phyloP scores from a whole-genome alignment of 257 asterid genomes.

The Verbena officinalis region DNA sequence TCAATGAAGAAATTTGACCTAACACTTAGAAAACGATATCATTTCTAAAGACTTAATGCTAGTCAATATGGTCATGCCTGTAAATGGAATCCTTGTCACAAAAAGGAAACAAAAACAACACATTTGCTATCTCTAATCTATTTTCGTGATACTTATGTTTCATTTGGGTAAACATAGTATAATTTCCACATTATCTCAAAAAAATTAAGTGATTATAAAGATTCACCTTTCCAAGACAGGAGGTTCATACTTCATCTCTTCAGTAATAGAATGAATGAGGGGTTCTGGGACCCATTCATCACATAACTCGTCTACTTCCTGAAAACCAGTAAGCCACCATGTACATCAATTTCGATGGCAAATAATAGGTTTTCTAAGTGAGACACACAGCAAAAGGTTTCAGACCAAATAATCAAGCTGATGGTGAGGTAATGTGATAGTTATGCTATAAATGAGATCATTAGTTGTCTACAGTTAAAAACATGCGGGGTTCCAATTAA shows the following conservation, averaged over 20 bases:
- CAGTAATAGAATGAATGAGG: conserved; percentile 68
- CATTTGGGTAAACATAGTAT: conserved; percentile 11
- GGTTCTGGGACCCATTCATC: conserved; percentile 96
- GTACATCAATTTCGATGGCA: conserved; percentile 24
- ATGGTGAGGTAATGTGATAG: not conserved
- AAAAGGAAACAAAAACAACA: not conserved
- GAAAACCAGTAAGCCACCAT: conserved; percentile 37
- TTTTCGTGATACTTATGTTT: conserved; percentile 3
- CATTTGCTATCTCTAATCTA: conserved; percentile 5
- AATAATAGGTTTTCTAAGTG: conserved; percentile 12
- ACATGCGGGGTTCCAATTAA: conserved; percentile 8
- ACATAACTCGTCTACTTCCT: conserved; percentile 97
- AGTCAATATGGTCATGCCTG: conserved; percentile 11
- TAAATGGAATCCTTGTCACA: conserved; percentile 9
- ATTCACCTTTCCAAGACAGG: conserved; percentile 85
- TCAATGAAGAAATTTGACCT: conserved; percentile 18
- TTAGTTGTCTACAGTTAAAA: conserved; percentile 1
- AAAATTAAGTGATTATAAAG: not conserved
- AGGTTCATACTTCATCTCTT: conserved; percentile 76
- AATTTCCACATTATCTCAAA: not conserved
- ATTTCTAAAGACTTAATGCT: not conserved
- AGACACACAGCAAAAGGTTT: conserved; percentile 17
- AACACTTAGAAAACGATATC: conserved; percentile 7
- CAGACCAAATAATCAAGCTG: conserved; percentile 1
- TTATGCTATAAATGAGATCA: not conserved